Percentiles rank a stretch among this genome's conserved stretches.
These are phyloP conservation scores for Escallonia rubra DNA, from an alignment of 129 eudicot species.

Conservation along the genomic window DNA sequence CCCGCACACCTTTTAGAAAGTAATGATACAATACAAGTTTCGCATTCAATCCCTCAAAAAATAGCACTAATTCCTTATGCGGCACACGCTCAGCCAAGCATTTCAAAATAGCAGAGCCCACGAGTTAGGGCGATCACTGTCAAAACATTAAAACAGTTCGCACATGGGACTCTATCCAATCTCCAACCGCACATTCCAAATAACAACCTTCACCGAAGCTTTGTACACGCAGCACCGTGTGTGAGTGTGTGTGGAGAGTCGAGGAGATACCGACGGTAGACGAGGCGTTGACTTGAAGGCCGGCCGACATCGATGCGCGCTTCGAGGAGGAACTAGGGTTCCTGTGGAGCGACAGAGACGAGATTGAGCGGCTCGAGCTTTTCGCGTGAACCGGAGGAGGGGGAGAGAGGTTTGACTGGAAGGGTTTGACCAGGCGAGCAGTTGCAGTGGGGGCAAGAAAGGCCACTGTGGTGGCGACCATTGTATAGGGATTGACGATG, in stretches of 20 bases:
- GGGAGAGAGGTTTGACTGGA: neutral
- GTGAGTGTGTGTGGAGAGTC: neutral
- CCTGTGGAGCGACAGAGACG: slow-evolving; percentile 7
- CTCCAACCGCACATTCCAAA: too few relatives aligned
- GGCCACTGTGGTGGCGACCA: neutral
- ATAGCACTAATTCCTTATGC: too few relatives aligned
- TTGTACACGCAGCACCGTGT: too few relatives aligned
- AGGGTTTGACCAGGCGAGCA: neutral
- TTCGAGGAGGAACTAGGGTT: slow-evolving; percentile 16
- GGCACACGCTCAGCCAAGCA: too few relatives aligned
- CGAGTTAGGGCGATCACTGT: neutral
- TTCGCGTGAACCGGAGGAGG: neutral
- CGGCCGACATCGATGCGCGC: slow-evolving; percentile 30
- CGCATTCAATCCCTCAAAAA: too few relatives aligned
- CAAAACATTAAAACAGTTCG: too few relatives aligned
- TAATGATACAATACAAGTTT: too few relatives aligned
- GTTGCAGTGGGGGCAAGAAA: neutral
- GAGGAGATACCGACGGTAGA: slow-evolving; percentile 32
- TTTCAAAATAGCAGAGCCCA: neutral
- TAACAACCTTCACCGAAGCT: too few relatives aligned
- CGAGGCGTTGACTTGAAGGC: slow-evolving; percentile 39
- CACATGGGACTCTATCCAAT: too few relatives aligned
- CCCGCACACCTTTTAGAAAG: too few relatives aligned
- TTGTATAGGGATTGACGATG: neutral
- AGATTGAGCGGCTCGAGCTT: slow-evolving; percentile 3